Percentiles rank a stretch among this genome's conserved stretches.
Conservation (phyloP, 1,284 basidiomycete species). For the Tylopilus sp. region DNA sequence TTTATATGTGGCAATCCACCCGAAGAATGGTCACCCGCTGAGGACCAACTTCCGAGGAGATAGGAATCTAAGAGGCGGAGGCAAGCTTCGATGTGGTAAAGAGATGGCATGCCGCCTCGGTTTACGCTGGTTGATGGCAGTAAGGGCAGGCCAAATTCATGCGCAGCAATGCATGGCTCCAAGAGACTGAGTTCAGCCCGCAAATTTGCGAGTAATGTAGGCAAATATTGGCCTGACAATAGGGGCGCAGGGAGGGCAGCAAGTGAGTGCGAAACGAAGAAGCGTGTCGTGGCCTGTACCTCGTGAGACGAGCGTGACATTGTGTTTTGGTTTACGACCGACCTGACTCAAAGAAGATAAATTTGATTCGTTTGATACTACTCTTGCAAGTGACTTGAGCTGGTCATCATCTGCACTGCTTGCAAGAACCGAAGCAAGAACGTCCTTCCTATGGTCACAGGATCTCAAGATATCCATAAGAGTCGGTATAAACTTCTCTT, state of each 20-base stretch:
- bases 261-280: constrained; percentile 47
- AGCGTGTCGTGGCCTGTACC: constrained; percentile 49
- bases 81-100: constrained; percentile 50
- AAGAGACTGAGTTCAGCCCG: constrained; percentile 38
- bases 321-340: constrained; percentile 19
- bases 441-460: constrained; percentile 39
- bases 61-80: constrained; percentile 58
- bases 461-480: constrained; percentile 44
- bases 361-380: constrained; percentile 45
- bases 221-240: constrained; percentile 32
- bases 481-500: constrained; percentile 37
- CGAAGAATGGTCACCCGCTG: constrained; percentile 10
- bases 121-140: constrained; percentile 14
- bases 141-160: constrained; percentile 40
- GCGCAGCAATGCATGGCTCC: constrained; percentile 38
- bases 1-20: constrained; percentile 15
- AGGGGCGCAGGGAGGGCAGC: constrained; percentile 37
- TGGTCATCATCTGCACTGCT: constrained; percentile 39
- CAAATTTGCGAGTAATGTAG: constrained; percentile 38
- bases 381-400: constrained; percentile 43
- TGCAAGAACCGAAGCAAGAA: constrained; percentile 33
- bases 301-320: constrained; percentile 8
- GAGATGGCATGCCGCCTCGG: constrained; percentile 33
- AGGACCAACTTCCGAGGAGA: constrained; percentile 52
- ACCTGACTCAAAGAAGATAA: constrained; percentile 39